phyloP scores from a whole-genome alignment of 2,329 filamentous ascomycete species.

The Hymenoscyphus salicellus region DNA sequence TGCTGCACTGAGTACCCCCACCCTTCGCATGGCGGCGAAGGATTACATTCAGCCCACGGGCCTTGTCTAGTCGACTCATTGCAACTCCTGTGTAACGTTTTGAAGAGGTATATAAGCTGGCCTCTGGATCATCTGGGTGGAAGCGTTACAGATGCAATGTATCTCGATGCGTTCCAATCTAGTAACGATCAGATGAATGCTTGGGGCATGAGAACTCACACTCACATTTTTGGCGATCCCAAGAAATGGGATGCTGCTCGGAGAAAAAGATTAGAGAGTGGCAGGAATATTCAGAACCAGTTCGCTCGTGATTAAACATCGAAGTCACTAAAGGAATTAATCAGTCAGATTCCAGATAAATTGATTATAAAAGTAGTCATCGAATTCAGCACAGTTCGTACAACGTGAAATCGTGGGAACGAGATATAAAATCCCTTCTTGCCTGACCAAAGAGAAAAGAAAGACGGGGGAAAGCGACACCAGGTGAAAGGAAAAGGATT shows the following conservation, averaged over 20 bases:
- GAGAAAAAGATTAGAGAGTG: too few relatives aligned
- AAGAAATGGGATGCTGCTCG: neutral
- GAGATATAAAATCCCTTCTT: too few relatives aligned
- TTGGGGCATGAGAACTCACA: neutral
- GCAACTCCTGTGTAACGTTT: neutral
- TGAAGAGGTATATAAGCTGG: neutral
- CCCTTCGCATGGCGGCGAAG: neutral
- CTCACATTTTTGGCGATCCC: neutral
- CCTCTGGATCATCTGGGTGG: neutral
- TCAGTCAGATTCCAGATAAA: too few relatives aligned
- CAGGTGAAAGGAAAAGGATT: too few relatives aligned
- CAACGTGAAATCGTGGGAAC: too few relatives aligned
- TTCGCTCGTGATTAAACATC: too few relatives aligned
- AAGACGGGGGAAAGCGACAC: too few relatives aligned
- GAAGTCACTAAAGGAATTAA: too few relatives aligned
- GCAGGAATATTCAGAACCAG: too few relatives aligned
- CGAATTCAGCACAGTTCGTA: too few relatives aligned
- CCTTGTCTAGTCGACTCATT: neutral
- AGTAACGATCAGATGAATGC: neutral
- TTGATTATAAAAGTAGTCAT: too few relatives aligned
- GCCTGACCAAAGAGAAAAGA: too few relatives aligned
- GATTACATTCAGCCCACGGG: neutral
- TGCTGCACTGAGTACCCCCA: neutral
- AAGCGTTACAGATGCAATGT: neutral
- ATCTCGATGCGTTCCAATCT: neutral